phyloP scores from a whole-genome alignment of 2,329 filamentous ascomycete species.

The Pyrenophora seminiperda region DNA sequence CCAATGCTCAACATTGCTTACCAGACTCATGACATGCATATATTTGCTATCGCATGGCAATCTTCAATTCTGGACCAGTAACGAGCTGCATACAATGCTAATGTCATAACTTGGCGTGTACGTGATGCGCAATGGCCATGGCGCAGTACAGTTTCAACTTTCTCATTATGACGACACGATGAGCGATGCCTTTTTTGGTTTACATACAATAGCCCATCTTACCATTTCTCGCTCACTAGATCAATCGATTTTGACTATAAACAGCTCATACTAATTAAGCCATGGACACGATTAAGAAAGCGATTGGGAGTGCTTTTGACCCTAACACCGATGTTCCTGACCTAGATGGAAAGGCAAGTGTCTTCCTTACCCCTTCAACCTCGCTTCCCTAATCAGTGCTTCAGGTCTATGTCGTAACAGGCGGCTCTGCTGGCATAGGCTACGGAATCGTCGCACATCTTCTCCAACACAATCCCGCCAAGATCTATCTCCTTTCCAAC shows the following conservation, averaged over 20 bases:
- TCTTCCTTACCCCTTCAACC: not conserved
- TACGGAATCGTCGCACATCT: slow-evolving; percentile 59
- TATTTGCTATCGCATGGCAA: not conserved
- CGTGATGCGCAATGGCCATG: no score
- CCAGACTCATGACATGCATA: not conserved
- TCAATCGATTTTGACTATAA: no score
- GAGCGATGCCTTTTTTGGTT: no score
- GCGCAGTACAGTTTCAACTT: no score
- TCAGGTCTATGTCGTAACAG: slow-evolving; percentile 55
- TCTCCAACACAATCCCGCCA: slow-evolving; percentile 56
- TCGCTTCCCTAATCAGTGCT: not conserved
- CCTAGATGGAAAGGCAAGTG: slow-evolving; percentile 44
- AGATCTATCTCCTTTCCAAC: slow-evolving; percentile 57
- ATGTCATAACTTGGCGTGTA: no score
- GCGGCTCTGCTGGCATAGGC: slow-evolving; percentile 58
- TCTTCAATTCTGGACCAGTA: no score
- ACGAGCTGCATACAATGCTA: no score
- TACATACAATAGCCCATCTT: no score
- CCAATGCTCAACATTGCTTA: no score
- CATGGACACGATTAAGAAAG: slow-evolving; percentile 35
- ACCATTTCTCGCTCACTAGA: no score
- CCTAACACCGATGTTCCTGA: slow-evolving; percentile 51
- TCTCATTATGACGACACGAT: no score
- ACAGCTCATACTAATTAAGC: not conserved
- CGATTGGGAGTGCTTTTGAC: slow-evolving; percentile 35